phyloP scores from a whole-genome alignment of 768 basidiomycete genomes.

The Trametes cingulata region DNA sequence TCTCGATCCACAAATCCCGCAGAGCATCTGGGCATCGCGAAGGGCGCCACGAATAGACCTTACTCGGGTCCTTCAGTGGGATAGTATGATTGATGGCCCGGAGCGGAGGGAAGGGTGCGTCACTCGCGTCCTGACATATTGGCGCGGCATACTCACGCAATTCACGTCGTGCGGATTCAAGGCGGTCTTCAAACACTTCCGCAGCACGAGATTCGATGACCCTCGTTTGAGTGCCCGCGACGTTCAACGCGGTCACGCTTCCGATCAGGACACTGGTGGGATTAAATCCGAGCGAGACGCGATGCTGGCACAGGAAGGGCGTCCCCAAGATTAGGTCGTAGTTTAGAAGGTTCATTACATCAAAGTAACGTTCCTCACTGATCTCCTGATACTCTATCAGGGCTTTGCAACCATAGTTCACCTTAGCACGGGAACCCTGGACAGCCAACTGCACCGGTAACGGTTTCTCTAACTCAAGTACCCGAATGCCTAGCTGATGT shows the following conservation, averaged over 20 bases:
- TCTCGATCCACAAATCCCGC: constrained; percentile 28
- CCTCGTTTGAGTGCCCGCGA: background rate
- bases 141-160: constrained; percentile 3
- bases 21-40: constrained; percentile 39
- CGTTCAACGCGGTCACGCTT: background rate
- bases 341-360: constrained; percentile 24
- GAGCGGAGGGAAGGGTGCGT: constrained; percentile 27
- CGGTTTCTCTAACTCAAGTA: constrained; percentile 15
- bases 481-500: constrained; percentile 19
- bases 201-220: background rate
- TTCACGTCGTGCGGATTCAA: constrained; percentile 13
- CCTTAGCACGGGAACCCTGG: constrained; percentile 30
- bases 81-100: constrained; percentile 40
- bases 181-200: background rate
- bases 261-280: background rate
- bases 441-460: constrained; percentile 31
- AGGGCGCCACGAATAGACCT: constrained; percentile 37
- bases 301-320: constrained; percentile 24
- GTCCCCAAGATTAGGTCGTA: constrained; percentile 30
- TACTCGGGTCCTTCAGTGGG: constrained; percentile 34
- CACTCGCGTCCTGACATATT: background rate
- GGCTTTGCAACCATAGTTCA: constrained; percentile 5
- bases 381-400: constrained; percentile 21
- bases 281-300: background rate
- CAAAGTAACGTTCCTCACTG: constrained; percentile 16